Evolutionary conservation across 1,284 basidiomycete genomes (phyloP).

Genomic region (Rhodofomes roseus): DNA sequence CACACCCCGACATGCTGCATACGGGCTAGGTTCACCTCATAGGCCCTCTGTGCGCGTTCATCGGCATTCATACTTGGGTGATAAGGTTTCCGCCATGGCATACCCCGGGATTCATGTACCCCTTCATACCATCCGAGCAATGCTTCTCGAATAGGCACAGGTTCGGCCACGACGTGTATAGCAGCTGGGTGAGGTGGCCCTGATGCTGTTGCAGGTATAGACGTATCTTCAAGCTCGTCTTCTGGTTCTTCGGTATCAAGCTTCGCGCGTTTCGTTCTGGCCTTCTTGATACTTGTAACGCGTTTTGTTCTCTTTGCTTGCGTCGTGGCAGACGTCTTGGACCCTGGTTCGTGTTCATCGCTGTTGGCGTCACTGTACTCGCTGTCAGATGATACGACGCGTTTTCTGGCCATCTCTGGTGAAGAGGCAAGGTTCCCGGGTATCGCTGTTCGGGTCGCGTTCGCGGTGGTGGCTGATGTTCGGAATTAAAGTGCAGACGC

Average conservation of each 20-base stretch:
- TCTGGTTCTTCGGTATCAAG: conserved; percentile 4
- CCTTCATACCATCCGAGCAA: conserved; percentile 67
- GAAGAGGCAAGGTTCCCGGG: neutral
- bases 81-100: conserved; percentile 85
- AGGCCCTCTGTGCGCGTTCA: conserved; percentile 69
- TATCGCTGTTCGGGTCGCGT: neutral
- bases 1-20: neutral
- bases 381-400: conserved; percentile 11
- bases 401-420: conserved; percentile 19
- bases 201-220: neutral
- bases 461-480: conserved; percentile 1
- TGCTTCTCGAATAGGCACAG: conserved; percentile 39
- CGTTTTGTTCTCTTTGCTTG: conserved; percentile 8
- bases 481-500: neutral
- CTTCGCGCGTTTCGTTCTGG: conserved; percentile 9
- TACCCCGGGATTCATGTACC: conserved; percentile 62
- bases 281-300: neutral
- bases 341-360: conserved; percentile 12
- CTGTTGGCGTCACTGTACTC: conserved; percentile 14
- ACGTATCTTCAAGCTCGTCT: neutral
- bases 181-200: conserved; percentile 27
- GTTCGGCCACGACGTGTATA: conserved; percentile 32
- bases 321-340: neutral
- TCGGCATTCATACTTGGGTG: conserved; percentile 45
- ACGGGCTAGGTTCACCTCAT: conserved; percentile 51